phyloP scores from a whole-genome alignment of 1,284 basidiomycete species.

The Puccinia hordei region DNA sequence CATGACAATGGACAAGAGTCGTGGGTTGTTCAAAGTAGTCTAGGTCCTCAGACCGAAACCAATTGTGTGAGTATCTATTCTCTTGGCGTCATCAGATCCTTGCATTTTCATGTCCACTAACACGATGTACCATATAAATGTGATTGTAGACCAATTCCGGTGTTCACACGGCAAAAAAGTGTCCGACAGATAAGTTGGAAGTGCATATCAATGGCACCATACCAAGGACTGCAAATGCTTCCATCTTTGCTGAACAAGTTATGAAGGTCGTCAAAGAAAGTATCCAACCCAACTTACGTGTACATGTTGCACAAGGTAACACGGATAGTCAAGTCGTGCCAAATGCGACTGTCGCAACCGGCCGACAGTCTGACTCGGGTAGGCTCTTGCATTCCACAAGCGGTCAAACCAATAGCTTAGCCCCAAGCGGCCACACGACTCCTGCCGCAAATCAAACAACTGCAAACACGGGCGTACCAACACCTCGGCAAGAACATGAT shows the following conservation, averaged over 20 bases:
- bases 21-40: not conserved
- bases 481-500: not conserved
- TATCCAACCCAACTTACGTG: not conserved
- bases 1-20: constrained; percentile 3
- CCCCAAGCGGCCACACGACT: not conserved
- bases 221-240: not conserved
- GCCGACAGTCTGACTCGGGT: not conserved
- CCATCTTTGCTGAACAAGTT: not conserved
- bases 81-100: not conserved
- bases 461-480: not conserved
- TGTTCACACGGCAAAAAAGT: not conserved
- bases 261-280: constrained; percentile 3
- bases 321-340: not conserved
- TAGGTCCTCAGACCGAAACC: not conserved
- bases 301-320: not conserved
- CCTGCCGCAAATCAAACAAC: not conserved
- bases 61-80: constrained; percentile 23
- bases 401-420: not conserved
- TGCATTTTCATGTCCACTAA: not conserved
- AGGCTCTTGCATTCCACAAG: not conserved
- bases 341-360: not conserved
- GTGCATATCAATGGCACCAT: constrained; percentile 15
- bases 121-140: not conserved
- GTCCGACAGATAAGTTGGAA: not conserved
- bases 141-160: constrained; percentile 1